phyloP scores from a whole-genome alignment of 2,329 filamentous ascomycete genomes.

The Fusarium coicis region DNA sequence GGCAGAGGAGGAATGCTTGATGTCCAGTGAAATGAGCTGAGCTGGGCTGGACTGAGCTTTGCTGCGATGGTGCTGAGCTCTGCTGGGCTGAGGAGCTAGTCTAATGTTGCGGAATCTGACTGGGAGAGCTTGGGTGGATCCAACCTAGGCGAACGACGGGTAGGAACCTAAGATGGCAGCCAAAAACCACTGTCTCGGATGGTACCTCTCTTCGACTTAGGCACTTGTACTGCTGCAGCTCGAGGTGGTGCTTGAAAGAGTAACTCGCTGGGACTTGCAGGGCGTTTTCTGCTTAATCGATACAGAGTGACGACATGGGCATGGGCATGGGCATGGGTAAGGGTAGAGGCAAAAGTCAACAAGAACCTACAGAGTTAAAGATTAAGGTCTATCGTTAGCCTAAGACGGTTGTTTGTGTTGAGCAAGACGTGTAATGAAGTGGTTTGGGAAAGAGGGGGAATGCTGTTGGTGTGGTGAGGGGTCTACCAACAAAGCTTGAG shows the following conservation, averaged over 20 bases:
- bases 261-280: constrained; percentile 36
- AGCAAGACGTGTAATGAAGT: constrained; percentile 10
- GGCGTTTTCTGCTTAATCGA: constrained; percentile 41
- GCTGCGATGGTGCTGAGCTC: constrained; percentile 20
- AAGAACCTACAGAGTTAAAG: constrained; percentile 25
- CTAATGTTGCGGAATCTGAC: constrained; percentile 28
- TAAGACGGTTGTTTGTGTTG: constrained; percentile 9
- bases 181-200: constrained; percentile 27
- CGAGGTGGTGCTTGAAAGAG: constrained; percentile 17
- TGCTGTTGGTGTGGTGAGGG: constrained; percentile 39
- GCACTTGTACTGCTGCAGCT: constrained; percentile 15
- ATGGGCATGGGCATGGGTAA: constrained; percentile 37
- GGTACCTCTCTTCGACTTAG: constrained; percentile 33
- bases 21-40: constrained; percentile 44
- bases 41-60: constrained; percentile 36
- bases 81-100: constrained; percentile 31
- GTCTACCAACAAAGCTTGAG: constrained; percentile 28
- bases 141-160: constrained; percentile 21
- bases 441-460: constrained; percentile 22
- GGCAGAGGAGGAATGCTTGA: constrained; percentile 44
- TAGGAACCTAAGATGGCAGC: constrained; percentile 38
- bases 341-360: constrained; percentile 33
- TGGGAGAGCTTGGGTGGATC: constrained; percentile 17
- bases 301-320: constrained; percentile 44
- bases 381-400: constrained; percentile 28